Evolutionary conservation across 2,329 filamentous ascomycete species (phyloP).

Genomic region (Coniochaeta prunicola): DNA sequence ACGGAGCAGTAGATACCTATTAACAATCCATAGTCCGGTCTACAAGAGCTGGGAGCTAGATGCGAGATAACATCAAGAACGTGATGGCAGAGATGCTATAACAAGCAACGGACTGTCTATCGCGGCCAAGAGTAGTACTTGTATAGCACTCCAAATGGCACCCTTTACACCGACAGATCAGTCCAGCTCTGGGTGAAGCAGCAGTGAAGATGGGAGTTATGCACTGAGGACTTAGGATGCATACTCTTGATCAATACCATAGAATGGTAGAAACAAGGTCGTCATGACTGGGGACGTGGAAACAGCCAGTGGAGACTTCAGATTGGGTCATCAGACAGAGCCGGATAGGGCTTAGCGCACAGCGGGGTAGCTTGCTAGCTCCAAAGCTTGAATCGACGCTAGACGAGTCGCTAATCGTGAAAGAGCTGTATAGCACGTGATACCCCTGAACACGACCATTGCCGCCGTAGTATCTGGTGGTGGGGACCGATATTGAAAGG

Average conservation of each 20-base stretch:
- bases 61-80: background rate
- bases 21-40: background rate
- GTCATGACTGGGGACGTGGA: background rate
- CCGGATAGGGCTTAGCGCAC: background rate
- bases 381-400: conserved; percentile 1
- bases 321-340: background rate
- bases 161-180: background rate
- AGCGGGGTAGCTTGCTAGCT: background rate
- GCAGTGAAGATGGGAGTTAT: background rate
- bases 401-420: background rate
- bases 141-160: background rate
- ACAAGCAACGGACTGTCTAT: no score
- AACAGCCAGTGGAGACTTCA: background rate
- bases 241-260: background rate
- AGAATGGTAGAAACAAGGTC: background rate
- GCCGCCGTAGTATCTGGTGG: no score
- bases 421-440: background rate
- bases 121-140: no score
- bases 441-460: background rate
- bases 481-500: background rate
- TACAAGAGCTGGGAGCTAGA: no score
- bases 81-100: background rate
- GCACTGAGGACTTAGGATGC: background rate
- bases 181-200: background rate
- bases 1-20: background rate